Base-by-base conservation (phyloP, 177 flowering plant genomes). In the Vitis hybrid region DNA sequence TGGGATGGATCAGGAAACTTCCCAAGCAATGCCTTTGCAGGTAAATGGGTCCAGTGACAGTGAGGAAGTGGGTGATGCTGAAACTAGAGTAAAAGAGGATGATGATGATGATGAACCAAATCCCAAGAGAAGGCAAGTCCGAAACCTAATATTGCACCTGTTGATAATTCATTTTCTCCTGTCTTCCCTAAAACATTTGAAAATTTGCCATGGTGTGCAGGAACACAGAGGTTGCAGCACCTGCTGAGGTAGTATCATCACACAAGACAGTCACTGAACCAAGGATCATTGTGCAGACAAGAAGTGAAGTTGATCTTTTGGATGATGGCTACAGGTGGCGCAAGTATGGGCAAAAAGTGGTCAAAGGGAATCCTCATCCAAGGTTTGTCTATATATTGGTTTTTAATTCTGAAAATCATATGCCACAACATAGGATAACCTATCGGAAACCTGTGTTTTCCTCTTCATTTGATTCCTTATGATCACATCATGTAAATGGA, bases 251-350 rank as follows among this genome's bases (percentile, higher is more conserved):
- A 18, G 65, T 78, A 63, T 55, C 83, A 59, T 79, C 92, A 12
- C 92, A 85, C 70, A 86, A 76, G 77, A 88, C 93, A n/a, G 84
- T 93, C 10, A 78, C 94, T 22, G 98, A 94, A 67, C 83, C 97
- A 31, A 91, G 83, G 80, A 90, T 95, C 54, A 83, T 95, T 74
- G 93, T 95, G 74, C 98, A 95, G 80, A 95, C 97, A 51, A 89
- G 92, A 74, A 95, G 98, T 80, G 98, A 93, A 74, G 96, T 95
- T 77, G 98, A 95, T 82, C 90, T 95, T 65, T 80, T 95, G 79
- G 99, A 95, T 84, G 99, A 95, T 79, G 99, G 99, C 22, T 95
- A 85, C 76, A 84, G 91, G 73, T 95, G 99, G 99, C 90, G 99
- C 75, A 95, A 95, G 72, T 94, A 94, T 77, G 99, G 99, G 56